These are phyloP conservation scores for Yamadazyma akitaensis DNA, from an alignment of 805 yeast genomes.

Conservation along the genomic window DNA sequence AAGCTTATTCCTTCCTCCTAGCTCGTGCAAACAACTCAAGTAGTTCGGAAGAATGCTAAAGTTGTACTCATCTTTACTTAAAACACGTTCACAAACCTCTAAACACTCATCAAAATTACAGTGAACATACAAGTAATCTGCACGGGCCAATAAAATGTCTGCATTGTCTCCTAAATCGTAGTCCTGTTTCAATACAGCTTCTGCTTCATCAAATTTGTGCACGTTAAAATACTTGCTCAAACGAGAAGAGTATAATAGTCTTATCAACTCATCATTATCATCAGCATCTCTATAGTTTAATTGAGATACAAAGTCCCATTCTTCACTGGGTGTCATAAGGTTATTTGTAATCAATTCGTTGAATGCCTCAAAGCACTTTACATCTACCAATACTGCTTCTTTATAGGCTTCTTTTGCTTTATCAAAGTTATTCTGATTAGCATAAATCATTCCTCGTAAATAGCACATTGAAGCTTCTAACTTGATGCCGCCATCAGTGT, in stretches of 20 bases:
- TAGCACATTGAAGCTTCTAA: slow-evolving; percentile 85
- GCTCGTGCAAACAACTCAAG: slow-evolving; percentile 78
- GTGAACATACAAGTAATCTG: slow-evolving; percentile 68
- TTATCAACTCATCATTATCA: slow-evolving; percentile 78
- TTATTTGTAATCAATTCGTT: slow-evolving; percentile 70
- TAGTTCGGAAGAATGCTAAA: slow-evolving; percentile 72
- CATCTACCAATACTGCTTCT: slow-evolving; percentile 84
- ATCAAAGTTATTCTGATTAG: slow-evolving; percentile 79
- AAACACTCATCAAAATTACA: slow-evolving; percentile 78
- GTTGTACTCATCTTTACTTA: slow-evolving; percentile 65
- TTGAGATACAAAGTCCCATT: slow-evolving; percentile 70
- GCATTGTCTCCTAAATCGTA: slow-evolving; percentile 65
- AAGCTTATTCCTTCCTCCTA: slow-evolving; percentile 76
- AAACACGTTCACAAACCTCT: slow-evolving; percentile 61
- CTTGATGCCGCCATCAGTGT: slow-evolving; percentile 79
- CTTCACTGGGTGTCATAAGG: slow-evolving; percentile 78
- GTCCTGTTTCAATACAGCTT: slow-evolving; percentile 61
- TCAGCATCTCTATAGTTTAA: slow-evolving; percentile 71
- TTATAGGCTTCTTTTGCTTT: slow-evolving; percentile 81
- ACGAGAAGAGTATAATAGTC: slow-evolving; percentile 68
- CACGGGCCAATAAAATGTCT: slow-evolving; percentile 65
- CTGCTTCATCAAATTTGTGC: slow-evolving; percentile 60
- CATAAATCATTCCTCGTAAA: slow-evolving; percentile 77
- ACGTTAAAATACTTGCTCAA: slow-evolving; percentile 70
- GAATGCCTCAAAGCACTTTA: slow-evolving; percentile 91